Evolutionary conservation across 2,329 filamentous ascomycete genomes (phyloP), one percentile per base, ranked within the genome.

Genomic region (Fusarium bactridioides): DNA sequence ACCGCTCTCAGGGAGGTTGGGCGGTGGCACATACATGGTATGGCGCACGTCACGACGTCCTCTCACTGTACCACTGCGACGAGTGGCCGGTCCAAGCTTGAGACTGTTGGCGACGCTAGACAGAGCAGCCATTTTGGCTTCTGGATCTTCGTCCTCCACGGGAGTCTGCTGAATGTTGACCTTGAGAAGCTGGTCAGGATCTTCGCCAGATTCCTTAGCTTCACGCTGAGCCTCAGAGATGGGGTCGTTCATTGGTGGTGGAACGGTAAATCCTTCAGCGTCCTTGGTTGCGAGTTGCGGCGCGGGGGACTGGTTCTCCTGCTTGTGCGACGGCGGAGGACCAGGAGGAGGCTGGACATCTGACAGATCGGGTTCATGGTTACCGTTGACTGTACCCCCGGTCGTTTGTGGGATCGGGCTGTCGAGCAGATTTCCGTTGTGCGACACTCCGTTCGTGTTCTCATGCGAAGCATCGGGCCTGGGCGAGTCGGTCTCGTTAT

Each of bases 11-110:
- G 82, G 67, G 21, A 82, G 71, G 35, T 79, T 78, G 12, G 80
- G 73, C 7, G 83, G 80, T 15, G 93, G 92, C 71, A 95, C 87
- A 78, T 96, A 95, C 61, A 97, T 91, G 3, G 95, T 98, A 81
- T 97, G 97, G 66, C 95, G 90, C 70, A 97, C 94, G 80, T 98
- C 95, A 79, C 96, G 89, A 68, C 96, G 92, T 57, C 96, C 96
- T 74, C 96, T 90, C 21, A 97, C 85, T 19, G 94, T 98, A 50
- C 93, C 92, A 19, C 89, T 84, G 77, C 90, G 92, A 31, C 92
- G 89, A 63, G 89, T 88, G 25, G 94, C 90, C 62, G 90, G 88
- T 31, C 90, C 86, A 77, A 86, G 82, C 63, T 91, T 91, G 41
- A 97, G 83, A 5, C 91, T 92, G 76, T 91, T 94, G 35, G 91